A percentile compares a stretch with the other conserved stretches of the same genome.
These are phyloP conservation scores for Cercospora zeae-maydis DNA, from an alignment of 2,329 filamentous ascomycete genomes.

Conservation along the genomic window DNA sequence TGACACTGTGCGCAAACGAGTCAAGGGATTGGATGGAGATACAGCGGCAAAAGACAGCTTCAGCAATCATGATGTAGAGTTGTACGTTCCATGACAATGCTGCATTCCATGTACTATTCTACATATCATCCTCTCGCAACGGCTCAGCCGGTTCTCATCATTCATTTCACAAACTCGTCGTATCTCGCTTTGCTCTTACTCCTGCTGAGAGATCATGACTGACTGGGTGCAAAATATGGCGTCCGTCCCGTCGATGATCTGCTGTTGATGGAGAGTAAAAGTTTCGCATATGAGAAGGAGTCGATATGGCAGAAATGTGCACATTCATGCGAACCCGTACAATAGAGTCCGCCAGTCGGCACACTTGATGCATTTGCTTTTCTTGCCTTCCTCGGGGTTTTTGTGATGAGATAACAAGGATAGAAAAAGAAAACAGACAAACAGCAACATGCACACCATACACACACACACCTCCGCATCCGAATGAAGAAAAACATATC, in stretches of 20 bases:
- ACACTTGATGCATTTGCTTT: not conserved
- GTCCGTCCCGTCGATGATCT: not conserved
- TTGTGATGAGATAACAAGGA: not conserved
- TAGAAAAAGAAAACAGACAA: not conserved
- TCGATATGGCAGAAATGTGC: not conserved
- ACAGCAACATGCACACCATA: constrained; percentile 5
- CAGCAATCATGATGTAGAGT: too few species aligned
- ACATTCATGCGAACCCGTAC: not conserved
- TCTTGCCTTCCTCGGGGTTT: not conserved
- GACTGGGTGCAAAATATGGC: not conserved
- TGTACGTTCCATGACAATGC: too few species aligned
- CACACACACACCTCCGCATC: constrained; percentile 6
- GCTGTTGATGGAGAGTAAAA: not conserved
- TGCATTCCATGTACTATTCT: not conserved
- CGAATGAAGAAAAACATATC: constrained; percentile 5
- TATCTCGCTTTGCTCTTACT: not conserved
- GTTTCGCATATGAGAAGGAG: not conserved
- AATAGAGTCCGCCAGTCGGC: not conserved
- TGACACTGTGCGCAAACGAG: too few species aligned
- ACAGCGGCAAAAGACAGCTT: too few species aligned
- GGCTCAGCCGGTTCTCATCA: not conserved
- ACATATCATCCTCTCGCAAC: not conserved
- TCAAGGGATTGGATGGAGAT: too few species aligned
- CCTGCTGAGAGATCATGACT: not conserved
- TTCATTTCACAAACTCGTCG: not conserved